phyloP scores from a whole-genome alignment of 208 protist genomes.

The Leishmania tarentolae region DNA sequence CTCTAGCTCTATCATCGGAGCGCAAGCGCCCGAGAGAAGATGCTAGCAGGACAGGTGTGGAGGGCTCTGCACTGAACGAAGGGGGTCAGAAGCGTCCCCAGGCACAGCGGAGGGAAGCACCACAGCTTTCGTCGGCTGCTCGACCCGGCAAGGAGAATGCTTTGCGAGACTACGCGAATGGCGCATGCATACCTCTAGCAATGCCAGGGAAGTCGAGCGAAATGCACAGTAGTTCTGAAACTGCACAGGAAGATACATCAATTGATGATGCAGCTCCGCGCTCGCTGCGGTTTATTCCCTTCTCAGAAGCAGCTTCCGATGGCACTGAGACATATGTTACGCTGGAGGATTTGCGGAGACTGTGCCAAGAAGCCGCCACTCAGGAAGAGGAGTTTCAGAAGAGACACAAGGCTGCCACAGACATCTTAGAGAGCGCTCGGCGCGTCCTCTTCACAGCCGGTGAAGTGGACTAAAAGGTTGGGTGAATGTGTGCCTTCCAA shows the following conservation, averaged over 20 bases:
- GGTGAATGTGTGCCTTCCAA: neutral
- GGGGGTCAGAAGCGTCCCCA: neutral
- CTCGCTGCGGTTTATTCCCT: conserved; percentile 60
- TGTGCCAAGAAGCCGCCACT: conserved; percentile 56
- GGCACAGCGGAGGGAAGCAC: neutral
- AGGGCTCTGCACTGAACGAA: neutral
- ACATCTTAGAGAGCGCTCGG: conserved; percentile 55
- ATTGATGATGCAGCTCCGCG: neutral
- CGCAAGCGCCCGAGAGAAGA: conserved; percentile 34
- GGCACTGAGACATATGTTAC: conserved; percentile 55
- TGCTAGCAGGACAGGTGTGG: neutral
- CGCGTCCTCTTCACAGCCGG: conserved; percentile 43
- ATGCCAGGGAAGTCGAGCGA: neutral
- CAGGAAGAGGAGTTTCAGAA: conserved; percentile 52
- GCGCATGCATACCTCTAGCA: neutral
- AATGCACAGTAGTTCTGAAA: neutral
- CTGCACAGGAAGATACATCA: neutral
- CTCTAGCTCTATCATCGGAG: conserved; percentile 23
- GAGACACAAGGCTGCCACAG: conserved; percentile 48
- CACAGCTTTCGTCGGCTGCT: neutral
- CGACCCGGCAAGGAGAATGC: neutral
- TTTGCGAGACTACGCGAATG: conserved; percentile 14
- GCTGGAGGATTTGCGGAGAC: conserved; percentile 50
- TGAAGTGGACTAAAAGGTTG: conserved; percentile 9
- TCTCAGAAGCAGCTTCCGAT: conserved; percentile 33